Percentiles rank a stretch among this genome's conserved stretches.
Evolutionary conservation across 179 eudicot genomes (phyloP).

Genomic region (Actinidia chinensis): DNA sequence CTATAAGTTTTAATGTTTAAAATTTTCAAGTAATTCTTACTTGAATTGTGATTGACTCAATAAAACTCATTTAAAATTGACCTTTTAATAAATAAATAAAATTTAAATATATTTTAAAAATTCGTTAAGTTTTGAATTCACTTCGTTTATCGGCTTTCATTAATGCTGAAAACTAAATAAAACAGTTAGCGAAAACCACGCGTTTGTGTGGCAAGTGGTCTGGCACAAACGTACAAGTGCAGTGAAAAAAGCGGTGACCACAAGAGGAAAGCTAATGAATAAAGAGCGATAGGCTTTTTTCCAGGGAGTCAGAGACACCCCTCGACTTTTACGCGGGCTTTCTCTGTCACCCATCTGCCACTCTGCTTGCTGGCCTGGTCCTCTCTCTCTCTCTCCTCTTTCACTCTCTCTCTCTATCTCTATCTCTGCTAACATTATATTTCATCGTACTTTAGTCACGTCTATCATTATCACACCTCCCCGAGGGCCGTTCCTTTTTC

Average conservation of each 20-base stretch:
- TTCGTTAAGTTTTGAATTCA: too few species aligned
- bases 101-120: too few species aligned
- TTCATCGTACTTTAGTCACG: constrained; percentile 44
- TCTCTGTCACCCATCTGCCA: constrained; percentile 17
- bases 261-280: neutral
- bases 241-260: neutral
- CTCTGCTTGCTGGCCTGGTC: neutral
- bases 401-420: too few species aligned
- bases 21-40: too few species aligned
- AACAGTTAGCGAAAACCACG: too few species aligned
- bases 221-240: neutral
- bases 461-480: constrained; percentile 28
- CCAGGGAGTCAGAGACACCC: constrained; percentile 19
- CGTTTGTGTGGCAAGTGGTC: too few species aligned
- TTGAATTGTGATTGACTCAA: too few species aligned
- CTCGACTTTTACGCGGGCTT: constrained; percentile 60
- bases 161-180: too few species aligned
- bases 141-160: too few species aligned
- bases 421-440: neutral
- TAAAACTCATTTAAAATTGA: too few species aligned
- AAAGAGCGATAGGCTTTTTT: constrained; percentile 10
- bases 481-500: neutral
- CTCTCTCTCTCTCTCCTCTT: neutral
- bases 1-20: too few species aligned
- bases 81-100: too few species aligned